Evolutionary conservation across 208 protist genomes (phyloP), one percentile per base, ranked within the genome.

Genomic region (Leishmania mexicana): DNA sequence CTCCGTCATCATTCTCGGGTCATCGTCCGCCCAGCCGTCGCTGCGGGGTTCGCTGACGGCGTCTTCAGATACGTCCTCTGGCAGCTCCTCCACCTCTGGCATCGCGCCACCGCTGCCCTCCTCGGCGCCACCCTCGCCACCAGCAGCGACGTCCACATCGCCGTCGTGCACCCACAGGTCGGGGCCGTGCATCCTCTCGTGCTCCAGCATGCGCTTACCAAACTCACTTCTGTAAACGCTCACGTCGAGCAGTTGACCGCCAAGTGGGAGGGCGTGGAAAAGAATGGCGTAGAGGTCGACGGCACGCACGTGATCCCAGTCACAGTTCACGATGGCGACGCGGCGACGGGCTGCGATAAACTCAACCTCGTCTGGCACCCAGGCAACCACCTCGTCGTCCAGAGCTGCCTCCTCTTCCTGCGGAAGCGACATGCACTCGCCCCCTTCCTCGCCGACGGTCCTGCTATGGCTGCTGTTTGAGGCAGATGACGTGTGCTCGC

Each of bases 221-320:
- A 98, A 99, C 28, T 99, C 95, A 49, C 98, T 99, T 79, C 97
- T 90, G 92, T 99, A 99, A 28, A 99, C 81, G 17, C 91, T 92
- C 17, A 99, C 97, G 60, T 91, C 85, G 21, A 86, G 53, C 24
- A 99, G 89, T 19, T 90, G 88, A n/a, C 99, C 99, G 49, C 94
- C 95, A 10, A 97, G 81, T 7, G 99, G 99, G 45, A 98, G 89
- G 79, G 99, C 99, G 76, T 99, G 96, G 65, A 98, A 95, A 54
- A 99, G 90, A n/a, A 99, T 85, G 0, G 97, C 94, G 80, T 98
- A 98, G 13, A 99, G 84, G 88, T 99, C 97, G n/a, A 95, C 92
- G 24, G 96, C 95, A 42, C 90, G 87, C 64, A 99, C 87, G 83
- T 99, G 93, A 68, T 99, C 97, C 98, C 98, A 99, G 89, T 99